These are phyloP conservation scores for Neurospora pannonica DNA, from an alignment of 495 filamentous ascomycete species.

Conservation along the genomic window DNA sequence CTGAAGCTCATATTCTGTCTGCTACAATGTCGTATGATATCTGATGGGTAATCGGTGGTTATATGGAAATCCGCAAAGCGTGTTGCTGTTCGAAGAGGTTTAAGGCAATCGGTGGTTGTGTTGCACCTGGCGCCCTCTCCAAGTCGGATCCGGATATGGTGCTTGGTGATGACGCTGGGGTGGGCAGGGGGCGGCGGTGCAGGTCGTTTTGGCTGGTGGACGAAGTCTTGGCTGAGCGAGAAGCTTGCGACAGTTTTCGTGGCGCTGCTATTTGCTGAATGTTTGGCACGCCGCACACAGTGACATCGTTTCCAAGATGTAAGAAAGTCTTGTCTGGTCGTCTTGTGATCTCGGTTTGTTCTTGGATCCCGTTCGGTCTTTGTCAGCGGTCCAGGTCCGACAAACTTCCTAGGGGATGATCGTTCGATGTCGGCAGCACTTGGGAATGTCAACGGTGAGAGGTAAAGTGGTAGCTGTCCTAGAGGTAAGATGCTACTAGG, in stretches of 20 bases:
- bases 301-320: background rate
- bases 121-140: background rate
- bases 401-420: background rate
- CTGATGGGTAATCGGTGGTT: background rate
- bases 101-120: background rate
- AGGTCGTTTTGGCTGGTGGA: background rate
- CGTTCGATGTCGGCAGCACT: background rate
- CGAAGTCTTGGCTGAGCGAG: background rate
- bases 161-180: background rate
- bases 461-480: background rate
- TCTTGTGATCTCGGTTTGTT: background rate
- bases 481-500: background rate
- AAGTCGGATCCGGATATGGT: background rate
- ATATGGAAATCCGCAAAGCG: background rate
- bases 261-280: background rate
- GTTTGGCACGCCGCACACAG: background rate
- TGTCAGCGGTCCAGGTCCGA: background rate
- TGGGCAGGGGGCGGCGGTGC: background rate
- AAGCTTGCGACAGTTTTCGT: background rate
- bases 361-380: background rate
- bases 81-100: background rate
- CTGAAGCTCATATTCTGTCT: conserved; percentile 78
- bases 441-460: background rate
- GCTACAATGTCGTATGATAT: background rate
- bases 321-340: background rate